phyloP scores from a whole-genome alignment of 2,329 filamentous ascomycete genomes.

The Fulvia fulva region DNA sequence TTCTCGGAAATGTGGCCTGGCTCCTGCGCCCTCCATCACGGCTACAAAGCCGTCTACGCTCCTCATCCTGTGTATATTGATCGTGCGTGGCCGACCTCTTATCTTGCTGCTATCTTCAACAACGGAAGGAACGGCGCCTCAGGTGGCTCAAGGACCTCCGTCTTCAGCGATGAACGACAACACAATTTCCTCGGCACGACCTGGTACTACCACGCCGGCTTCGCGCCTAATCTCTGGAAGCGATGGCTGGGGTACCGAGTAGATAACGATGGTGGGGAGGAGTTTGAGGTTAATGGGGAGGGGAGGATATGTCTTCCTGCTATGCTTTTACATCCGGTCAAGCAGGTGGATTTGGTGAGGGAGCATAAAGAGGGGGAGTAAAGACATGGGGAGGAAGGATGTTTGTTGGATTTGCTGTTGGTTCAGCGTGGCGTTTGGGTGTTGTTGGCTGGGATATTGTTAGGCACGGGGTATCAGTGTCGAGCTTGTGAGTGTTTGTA shows the following conservation, averaged over 20 bases:
- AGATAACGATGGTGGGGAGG: constrained; percentile 48
- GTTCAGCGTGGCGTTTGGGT: not conserved
- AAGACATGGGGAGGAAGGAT: not conserved
- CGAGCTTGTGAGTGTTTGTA: too few species aligned
- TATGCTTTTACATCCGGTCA: constrained; percentile 49
- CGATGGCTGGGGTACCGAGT: constrained; percentile 54
- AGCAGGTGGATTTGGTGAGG: constrained; percentile 47
- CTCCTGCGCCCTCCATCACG: constrained; percentile 67
- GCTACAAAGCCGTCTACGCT: constrained; percentile 69
- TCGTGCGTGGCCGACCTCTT: constrained; percentile 52
- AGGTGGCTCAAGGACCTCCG: constrained; percentile 45
- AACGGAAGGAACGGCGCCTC: constrained; percentile 51
- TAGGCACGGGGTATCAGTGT: too few species aligned
- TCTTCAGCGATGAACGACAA: constrained; percentile 50
- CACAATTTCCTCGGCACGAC: constrained; percentile 52
- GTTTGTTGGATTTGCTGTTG: not conserved
- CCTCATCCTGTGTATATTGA: constrained; percentile 57
- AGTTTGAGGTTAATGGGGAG: constrained; percentile 41
- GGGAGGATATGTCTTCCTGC: constrained; percentile 49
- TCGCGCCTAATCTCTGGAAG: constrained; percentile 53
- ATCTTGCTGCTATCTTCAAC: constrained; percentile 54
- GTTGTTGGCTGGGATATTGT: not conserved
- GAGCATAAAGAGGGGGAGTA: constrained; percentile 35
- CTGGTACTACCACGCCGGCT: constrained; percentile 53
- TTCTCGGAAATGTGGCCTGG: constrained; percentile 78